Conservation (phyloP, 2,329 filamentous ascomycete genomes). For the Colletotrichum abscissum region DNA sequence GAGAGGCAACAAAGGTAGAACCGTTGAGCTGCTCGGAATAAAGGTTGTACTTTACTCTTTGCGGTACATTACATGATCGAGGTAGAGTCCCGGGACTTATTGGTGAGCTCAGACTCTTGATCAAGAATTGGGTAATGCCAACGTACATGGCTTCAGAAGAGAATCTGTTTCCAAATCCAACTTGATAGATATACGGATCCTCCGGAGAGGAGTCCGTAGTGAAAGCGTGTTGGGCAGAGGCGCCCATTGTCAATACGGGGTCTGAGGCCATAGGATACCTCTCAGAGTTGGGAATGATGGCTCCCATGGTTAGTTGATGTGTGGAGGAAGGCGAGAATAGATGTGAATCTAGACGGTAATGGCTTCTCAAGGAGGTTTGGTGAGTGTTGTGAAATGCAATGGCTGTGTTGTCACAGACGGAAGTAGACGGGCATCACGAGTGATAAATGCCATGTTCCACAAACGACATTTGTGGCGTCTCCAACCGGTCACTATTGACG, state of each 20-base stretch:
- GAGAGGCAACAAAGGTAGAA: constrained; percentile 45
- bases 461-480: constrained; percentile 28
- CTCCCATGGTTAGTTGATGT: constrained; percentile 18
- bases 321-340: not conserved
- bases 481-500: not conserved
- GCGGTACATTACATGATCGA: constrained; percentile 51
- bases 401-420: not conserved
- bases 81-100: constrained; percentile 32
- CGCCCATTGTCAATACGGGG: constrained; percentile 5
- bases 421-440: not conserved
- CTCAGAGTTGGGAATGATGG: constrained; percentile 19
- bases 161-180: constrained; percentile 39
- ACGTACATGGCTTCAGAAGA: constrained; percentile 39
- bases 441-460: constrained; percentile 28
- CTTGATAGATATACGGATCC: constrained; percentile 40
- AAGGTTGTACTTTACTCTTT: constrained; percentile 53
- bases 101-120: not conserved
- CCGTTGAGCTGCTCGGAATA: constrained; percentile 62
- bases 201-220: constrained; percentile 22
- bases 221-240: constrained; percentile 35
- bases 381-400: not conserved
- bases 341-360: not conserved
- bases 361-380: not conserved
- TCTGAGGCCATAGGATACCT: constrained; percentile 9
- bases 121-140: not conserved